phyloP scores from a whole-genome alignment of 1,284 basidiomycete species.

The Sphaerobolus stellatus region DNA sequence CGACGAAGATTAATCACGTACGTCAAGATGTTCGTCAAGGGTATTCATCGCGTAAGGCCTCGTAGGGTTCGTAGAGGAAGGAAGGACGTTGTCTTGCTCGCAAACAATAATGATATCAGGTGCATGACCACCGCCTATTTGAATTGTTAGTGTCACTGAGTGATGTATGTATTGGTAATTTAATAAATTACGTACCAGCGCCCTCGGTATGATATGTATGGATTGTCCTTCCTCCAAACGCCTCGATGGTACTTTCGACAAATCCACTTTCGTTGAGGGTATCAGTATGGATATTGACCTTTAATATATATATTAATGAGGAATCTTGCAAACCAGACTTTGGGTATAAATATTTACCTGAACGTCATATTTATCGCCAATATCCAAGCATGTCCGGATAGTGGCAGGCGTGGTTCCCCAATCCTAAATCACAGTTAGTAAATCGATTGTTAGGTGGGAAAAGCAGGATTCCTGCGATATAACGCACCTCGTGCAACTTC shows the following conservation, averaged over 20 bases:
- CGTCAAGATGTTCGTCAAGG: slow-evolving; percentile 95
- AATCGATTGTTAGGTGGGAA: neutral
- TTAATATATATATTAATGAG: slow-evolving; percentile 7
- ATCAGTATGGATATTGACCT: slow-evolving; percentile 97
- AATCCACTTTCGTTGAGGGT: slow-evolving; percentile 95
- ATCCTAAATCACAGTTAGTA: slow-evolving; percentile 45
- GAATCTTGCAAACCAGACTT: neutral
- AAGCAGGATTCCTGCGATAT: neutral
- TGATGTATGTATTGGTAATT: neutral
- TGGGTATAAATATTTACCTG: slow-evolving; percentile 52
- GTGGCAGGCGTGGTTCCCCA: slow-evolving; percentile 93
- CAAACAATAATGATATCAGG: slow-evolving; percentile 98
- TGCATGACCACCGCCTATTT: slow-evolving; percentile 86
- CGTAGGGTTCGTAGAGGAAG: slow-evolving; percentile 97
- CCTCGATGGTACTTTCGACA: slow-evolving; percentile 90
- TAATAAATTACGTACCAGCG: slow-evolving; percentile 57
- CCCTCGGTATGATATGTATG: slow-evolving; percentile 98
- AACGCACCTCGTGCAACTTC: slow-evolving; percentile 84
- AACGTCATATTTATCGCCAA: slow-evolving; percentile 93
- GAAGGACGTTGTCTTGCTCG: slow-evolving; percentile 88
- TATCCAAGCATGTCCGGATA: slow-evolving; percentile 77
- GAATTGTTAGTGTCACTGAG: neutral
- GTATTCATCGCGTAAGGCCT: slow-evolving; percentile 92
- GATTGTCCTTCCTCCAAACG: slow-evolving; percentile 90
- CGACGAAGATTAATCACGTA: slow-evolving; percentile 39